These are phyloP conservation scores for Podila verticillata DNA, from an alignment of 192 early-diverging fungal genomes.

Conservation along the genomic window DNA sequence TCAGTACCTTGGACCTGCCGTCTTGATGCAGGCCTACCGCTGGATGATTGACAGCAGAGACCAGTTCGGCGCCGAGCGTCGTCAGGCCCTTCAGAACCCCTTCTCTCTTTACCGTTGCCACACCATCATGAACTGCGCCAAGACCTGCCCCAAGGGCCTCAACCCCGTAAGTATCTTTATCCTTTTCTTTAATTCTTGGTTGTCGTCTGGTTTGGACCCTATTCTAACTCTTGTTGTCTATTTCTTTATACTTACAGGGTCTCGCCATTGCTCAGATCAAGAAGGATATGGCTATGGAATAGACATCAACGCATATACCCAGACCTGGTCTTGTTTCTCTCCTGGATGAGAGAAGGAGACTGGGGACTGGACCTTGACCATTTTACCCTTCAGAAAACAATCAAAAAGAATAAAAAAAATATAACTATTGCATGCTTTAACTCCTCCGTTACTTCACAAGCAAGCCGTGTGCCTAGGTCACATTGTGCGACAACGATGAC, in stretches of 20 bases:
- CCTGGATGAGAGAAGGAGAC: too few species aligned
- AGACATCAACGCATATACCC: slow-evolving; percentile 9
- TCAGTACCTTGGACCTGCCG: slow-evolving; percentile 94
- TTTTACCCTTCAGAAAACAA: too few species aligned
- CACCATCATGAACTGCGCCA: slow-evolving; percentile 99
- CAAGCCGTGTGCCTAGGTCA: too few species aligned
- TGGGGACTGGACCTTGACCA: too few species aligned
- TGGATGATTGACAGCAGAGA: slow-evolving; percentile 99
- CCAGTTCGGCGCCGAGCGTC: slow-evolving; percentile 87
- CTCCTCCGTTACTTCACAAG: too few species aligned
- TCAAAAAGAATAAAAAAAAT: too few species aligned
- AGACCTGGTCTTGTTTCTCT: too few species aligned
- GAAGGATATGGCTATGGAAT: slow-evolving; percentile 85
- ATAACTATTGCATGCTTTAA: too few species aligned
- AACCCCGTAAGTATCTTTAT: slow-evolving; percentile 69
- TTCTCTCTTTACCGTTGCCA: slow-evolving; percentile 99
- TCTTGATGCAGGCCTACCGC: slow-evolving; percentile 97
- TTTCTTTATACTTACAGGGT: slow-evolving; percentile 55
- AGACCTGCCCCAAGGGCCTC: slow-evolving; percentile 98
- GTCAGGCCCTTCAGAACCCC: slow-evolving; percentile 89
- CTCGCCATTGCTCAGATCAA: slow-evolving; percentile 97
- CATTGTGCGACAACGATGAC: too few species aligned
- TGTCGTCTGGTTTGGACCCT: too few species aligned
- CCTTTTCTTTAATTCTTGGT: neutral
- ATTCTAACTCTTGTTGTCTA: too few species aligned